Conservation (phyloP, 495 filamentous ascomycete genomes). For the Oidiodendron maius region DNA sequence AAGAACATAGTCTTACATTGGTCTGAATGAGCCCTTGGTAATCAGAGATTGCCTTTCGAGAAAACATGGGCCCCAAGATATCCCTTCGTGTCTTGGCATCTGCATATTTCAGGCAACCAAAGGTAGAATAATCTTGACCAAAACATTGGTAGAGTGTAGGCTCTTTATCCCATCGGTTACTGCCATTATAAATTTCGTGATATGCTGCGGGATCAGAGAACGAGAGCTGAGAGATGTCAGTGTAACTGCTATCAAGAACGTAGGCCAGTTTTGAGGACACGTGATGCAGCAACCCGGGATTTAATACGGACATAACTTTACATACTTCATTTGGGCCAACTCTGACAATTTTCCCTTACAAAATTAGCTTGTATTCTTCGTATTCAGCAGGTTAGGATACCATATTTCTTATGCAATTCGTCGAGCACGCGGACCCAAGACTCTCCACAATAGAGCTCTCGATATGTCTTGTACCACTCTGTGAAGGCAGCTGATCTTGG, state of each 20-base stretch:
- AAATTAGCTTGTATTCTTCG: background rate
- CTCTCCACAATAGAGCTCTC: background rate
- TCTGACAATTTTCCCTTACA: constrained; percentile 1
- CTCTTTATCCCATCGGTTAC: constrained; percentile 32
- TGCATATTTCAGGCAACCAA: constrained; percentile 27
- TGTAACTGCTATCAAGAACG: too few relatives aligned
- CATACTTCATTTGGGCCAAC: constrained; percentile 6
- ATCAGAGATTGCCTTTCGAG: constrained; percentile 24
- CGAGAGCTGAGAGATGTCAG: constrained; percentile 31
- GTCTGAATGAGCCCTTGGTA: constrained; percentile 28
- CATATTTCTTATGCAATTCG: constrained; percentile 4
- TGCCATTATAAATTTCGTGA: constrained; percentile 31
- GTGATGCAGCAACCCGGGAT: too few relatives aligned
- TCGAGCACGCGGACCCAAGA: constrained; percentile 4
- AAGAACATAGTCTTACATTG: constrained; percentile 20
- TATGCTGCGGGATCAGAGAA: constrained; percentile 34
- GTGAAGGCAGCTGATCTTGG: constrained; percentile 1
- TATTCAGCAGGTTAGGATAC: background rate
- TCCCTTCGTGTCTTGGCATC: constrained; percentile 31
- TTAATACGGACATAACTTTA: too few relatives aligned
- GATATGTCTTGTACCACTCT: constrained; percentile 2
- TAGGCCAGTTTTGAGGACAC: too few relatives aligned
- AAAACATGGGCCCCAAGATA: constrained; percentile 30
- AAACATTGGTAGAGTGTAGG: constrained; percentile 28
- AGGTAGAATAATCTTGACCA: constrained; percentile 29